Conservation (phyloP, 2,329 filamentous ascomycete genomes). For the Fusarium devonianum region DNA sequence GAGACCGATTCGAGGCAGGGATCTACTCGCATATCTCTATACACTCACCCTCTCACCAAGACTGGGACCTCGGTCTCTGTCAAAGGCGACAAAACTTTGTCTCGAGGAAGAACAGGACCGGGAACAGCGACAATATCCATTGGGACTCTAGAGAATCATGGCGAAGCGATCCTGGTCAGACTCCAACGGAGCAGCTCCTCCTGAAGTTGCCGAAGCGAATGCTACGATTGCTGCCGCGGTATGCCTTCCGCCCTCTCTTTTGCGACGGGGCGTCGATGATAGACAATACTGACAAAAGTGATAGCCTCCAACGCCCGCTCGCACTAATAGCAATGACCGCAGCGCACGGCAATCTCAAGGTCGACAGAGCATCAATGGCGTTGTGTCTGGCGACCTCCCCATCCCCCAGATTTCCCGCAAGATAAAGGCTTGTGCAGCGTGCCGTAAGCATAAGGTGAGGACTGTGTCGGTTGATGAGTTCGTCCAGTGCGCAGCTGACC, state of each 20-base stretch:
- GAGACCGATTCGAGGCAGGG: conserved; percentile 4
- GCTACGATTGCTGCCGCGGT: conserved; percentile 9
- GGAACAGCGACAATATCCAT: neutral
- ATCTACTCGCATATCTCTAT: neutral
- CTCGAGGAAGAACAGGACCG: neutral
- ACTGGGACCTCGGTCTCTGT: conserved; percentile 2
- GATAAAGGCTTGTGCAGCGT: conserved; percentile 52
- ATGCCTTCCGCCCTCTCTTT: neutral
- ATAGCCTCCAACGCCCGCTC: conserved; percentile 22
- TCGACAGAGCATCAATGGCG: conserved; percentile 29
- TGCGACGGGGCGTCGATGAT: neutral
- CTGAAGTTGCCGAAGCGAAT: conserved; percentile 13
- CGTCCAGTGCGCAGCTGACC: neutral
- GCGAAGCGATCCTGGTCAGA: conserved; percentile 40
- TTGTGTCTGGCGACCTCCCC: conserved; percentile 23
- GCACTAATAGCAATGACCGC: conserved; percentile 30
- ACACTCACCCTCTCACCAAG: neutral
- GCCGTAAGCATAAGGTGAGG: conserved; percentile 51
- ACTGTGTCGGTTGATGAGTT: fast-evolving
- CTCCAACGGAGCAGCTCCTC: conserved; percentile 26
- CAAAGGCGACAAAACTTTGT: neutral
- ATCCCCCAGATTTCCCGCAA: conserved; percentile 49
- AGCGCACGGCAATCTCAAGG: conserved; percentile 22
- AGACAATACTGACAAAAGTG: conserved; percentile 12
- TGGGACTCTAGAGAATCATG: conserved; percentile 17